A percentile compares a stretch with the other conserved stretches of the same genome.
Evolutionary conservation across 2,329 filamentous ascomycete species (phyloP).

Genomic region (Canariomyces notabilis): DNA sequence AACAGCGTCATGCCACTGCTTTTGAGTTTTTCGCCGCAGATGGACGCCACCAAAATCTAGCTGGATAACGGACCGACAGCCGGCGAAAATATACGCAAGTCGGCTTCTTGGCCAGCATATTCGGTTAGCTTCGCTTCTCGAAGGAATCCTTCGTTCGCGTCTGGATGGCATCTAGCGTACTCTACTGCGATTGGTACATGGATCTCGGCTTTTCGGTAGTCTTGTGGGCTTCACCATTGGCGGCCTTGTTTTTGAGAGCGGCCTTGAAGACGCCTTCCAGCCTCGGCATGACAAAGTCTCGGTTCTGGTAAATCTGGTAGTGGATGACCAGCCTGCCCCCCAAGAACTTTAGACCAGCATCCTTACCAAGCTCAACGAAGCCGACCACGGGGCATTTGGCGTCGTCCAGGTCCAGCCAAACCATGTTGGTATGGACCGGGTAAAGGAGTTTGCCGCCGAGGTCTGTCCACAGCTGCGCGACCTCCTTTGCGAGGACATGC

Average conservation of each 20-base stretch:
- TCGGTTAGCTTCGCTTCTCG: no score
- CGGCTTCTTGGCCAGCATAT: no score
- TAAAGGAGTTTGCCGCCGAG: conserved; percentile 64
- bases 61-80: no score
- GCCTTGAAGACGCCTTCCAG: conserved; percentile 52
- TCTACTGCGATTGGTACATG: conserved; percentile 21
- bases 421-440: conserved; percentile 86
- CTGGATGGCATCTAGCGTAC: neutral
- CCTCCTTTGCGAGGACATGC: conserved; percentile 57
- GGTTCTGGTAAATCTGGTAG: conserved; percentile 58
- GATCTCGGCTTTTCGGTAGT: conserved; percentile 12
- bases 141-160: neutral
- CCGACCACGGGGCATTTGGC: conserved; percentile 41
- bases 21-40: no score
- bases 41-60: no score
- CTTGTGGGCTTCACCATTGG: neutral
- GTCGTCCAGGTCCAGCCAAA: conserved; percentile 70
- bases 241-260: conserved; percentile 27
- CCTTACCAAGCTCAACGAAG: conserved; percentile 37
- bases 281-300: conserved; percentile 53
- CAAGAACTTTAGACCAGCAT: conserved; percentile 39
- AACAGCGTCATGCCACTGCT: no score
- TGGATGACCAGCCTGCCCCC: conserved; percentile 43
- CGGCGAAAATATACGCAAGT: no score
- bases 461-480: conserved; percentile 59